phyloP scores from a whole-genome alignment of 2,329 filamentous ascomycete genomes.

The Arthrobotrys sphaeroides region DNA sequence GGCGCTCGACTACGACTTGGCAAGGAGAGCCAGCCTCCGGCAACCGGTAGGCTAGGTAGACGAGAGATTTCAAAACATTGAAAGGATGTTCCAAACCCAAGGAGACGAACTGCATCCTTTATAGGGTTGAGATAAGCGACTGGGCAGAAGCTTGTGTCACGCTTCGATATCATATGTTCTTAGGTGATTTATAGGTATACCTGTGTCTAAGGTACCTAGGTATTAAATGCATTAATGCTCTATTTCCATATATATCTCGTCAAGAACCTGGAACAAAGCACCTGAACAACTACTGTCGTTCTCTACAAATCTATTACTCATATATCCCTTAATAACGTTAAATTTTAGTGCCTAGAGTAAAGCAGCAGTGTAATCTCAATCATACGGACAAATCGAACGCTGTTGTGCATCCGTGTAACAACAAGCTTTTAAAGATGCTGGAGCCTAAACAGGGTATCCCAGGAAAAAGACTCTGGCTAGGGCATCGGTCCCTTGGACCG shows the following conservation, averaged over 20 bases:
- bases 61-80: not conserved
- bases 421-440: not conserved
- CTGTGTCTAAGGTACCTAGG: too few species aligned
- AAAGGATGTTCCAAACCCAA: not conserved
- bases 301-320: not conserved
- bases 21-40: too few species aligned
- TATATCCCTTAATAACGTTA: not conserved
- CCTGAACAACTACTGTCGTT: not conserved
- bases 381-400: not conserved
- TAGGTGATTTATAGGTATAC: not conserved
- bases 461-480: not conserved
- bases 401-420: slow-evolving; percentile 12
- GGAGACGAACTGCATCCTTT: not conserved
- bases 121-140: not conserved
- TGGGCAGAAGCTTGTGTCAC: slow-evolving; percentile 10
- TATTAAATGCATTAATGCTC: not conserved
- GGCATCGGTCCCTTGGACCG: not conserved
- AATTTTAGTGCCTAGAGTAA: not conserved
- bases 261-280: not conserved
- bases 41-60: too few species aligned
- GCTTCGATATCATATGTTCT: not conserved
- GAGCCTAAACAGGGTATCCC: slow-evolving; percentile 26
- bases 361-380: not conserved
- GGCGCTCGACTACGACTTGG: too few species aligned
- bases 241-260: not conserved